Base-by-base conservation (phyloP, 192 early-diverging fungal genomes). In the Entomortierella parvispora region DNA sequence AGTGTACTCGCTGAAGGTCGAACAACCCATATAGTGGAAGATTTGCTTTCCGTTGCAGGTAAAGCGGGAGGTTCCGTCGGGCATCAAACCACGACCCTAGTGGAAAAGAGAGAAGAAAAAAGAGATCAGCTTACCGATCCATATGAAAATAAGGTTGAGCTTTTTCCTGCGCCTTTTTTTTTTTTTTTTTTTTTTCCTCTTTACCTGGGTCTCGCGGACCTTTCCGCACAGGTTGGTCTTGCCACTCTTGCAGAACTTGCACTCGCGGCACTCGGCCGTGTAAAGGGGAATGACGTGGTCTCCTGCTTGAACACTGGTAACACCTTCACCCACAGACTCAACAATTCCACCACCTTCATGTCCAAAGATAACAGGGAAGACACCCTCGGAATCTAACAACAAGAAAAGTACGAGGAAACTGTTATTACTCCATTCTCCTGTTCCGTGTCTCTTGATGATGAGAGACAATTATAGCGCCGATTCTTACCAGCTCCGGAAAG, bases 251-350 rank as follows among this genome's bases (percentile, higher is more conserved):
- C 97, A 99, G 85, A 99, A 97, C 84, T 98, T 98, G 92, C 97
- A 99, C 71, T 94, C 79, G 43, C 87, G 78, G 84, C 97, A 98
- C 82, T 97, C 92, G 34, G 93, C 86, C 8, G 89, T 92, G 82
- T 94, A 99, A 26, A 98, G 88, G 22, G 97, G 97, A 58, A 99
- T 89, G 25, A 99, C 97, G 67, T 97, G 96, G 77, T 99, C 97
- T n/a, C 97, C 97, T 1, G 86, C 84, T 46, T 85, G 75, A 29
- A 99, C 93, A 34, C 89, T 90, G 31, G 97, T 97, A 6, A 99
- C 97, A 49, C 91, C 92, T 61, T 97, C 96, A 65, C 97, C 97
- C 17, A 99, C 89, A 37, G 94, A 96, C 81, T 98, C 97, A 32
- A 99, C 97, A 56, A 98, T 70, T 75, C 95, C 95, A 31, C 92